A percentile compares a stretch with the other conserved stretches of the same genome.
Evolutionary conservation across 176 grass and related monocot genomes (phyloP).

Genomic region (Bromus sterilis): DNA sequence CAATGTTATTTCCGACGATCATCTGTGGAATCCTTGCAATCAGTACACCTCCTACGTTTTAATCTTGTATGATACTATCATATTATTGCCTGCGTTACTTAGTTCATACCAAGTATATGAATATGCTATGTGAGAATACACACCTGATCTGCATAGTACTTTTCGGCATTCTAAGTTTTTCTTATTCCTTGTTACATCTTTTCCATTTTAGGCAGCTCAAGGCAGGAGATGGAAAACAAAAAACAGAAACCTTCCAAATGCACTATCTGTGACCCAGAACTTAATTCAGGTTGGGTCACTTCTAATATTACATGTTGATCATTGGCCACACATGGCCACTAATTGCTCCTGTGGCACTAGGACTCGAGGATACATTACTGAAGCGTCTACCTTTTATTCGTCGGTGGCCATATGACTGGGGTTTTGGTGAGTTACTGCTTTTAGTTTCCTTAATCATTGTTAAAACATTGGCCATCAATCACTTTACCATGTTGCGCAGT

Average conservation of each 20-base stretch:
- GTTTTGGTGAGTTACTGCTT: background rate
- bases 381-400: background rate
- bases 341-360: background rate
- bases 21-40: background rate
- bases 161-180: background rate
- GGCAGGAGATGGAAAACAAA: background rate
- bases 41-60: background rate
- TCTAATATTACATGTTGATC: background rate
- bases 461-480: background rate
- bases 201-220: background rate
- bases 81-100: background rate
- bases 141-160: background rate
- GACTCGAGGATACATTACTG: background rate
- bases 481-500: background rate
- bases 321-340: background rate
- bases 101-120: background rate
- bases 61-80: background rate
- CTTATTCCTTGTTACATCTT: background rate
- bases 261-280: background rate
- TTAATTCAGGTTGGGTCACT: background rate
- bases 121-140: background rate
- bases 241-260: background rate
- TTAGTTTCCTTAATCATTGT: background rate
- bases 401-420: background rate
- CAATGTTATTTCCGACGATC: background rate